Evolutionary conservation across 106 monocot species (phyloP).

Genomic region (Cymbidium sinense): DNA sequence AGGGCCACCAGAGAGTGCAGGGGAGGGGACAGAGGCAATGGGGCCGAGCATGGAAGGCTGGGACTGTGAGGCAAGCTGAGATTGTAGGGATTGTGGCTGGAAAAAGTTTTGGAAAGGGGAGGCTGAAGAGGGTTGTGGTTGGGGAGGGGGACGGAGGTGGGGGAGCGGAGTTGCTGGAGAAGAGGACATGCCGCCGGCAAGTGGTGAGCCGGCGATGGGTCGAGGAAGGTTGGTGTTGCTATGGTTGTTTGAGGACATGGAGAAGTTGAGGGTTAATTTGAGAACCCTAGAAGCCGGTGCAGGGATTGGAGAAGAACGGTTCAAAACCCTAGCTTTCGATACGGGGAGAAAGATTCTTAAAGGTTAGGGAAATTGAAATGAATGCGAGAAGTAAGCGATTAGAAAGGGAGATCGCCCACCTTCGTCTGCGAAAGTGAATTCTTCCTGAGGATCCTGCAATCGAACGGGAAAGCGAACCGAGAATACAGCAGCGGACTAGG

Average conservation of each 20-base stretch:
- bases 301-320: neutral
- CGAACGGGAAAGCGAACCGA: neutral
- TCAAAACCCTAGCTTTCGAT: slow-evolving; percentile 7
- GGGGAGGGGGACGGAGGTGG: slow-evolving; percentile 43
- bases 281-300: neutral
- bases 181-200: slow-evolving; percentile 16
- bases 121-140: slow-evolving; percentile 19
- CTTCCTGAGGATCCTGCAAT: neutral
- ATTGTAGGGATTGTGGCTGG: slow-evolving; percentile 41
- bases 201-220: slow-evolving; percentile 15
- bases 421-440: neutral
- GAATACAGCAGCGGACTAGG: neutral
- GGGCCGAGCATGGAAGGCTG: slow-evolving; percentile 11
- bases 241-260: slow-evolving; percentile 27
- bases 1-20: slow-evolving; percentile 15
- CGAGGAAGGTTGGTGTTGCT: slow-evolving; percentile 11
- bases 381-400: neutral
- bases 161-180: slow-evolving; percentile 25
- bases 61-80: slow-evolving; percentile 25
- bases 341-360: too few relatives aligned
- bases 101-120: slow-evolving; percentile 35
- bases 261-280: neutral
- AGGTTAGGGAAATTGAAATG: neutral
- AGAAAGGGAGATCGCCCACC: neutral
- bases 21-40: slow-evolving; percentile 14